Evolutionary conservation across 805 yeast genomes (phyloP).

Genomic region (Saccharomycopsis amapae): DNA sequence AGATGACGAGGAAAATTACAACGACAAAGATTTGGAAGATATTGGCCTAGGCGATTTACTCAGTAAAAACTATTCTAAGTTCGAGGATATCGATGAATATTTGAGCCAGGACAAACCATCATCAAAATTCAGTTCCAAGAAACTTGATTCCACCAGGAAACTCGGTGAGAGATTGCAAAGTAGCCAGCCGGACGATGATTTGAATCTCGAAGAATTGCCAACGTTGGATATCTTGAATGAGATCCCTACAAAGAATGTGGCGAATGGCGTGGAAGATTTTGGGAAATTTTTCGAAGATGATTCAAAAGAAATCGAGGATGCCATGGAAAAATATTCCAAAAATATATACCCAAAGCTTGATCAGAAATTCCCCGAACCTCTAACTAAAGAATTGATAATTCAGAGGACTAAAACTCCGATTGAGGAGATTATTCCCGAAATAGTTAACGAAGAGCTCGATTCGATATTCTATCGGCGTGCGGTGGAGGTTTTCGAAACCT

Average conservation of each 20-base stretch:
- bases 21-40: not conserved
- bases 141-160: not conserved
- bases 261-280: conserved; percentile 4
- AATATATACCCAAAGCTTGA: conserved; percentile 1
- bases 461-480: conserved; percentile 7
- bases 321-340: conserved; percentile 8
- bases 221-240: too few species aligned
- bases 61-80: not conserved
- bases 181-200: too few species aligned
- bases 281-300: conserved; percentile 12
- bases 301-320: conserved; percentile 3
- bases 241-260: too few species aligned
- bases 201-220: too few species aligned
- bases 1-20: not conserved
- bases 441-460: not conserved
- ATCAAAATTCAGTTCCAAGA: not conserved
- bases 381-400: not conserved
- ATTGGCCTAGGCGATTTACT: not conserved
- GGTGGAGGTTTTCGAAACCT: not conserved
- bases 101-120: not conserved
- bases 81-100: not conserved
- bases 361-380: conserved; percentile 9
- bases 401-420: not conserved
- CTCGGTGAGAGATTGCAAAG: not conserved
- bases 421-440: not conserved